These are phyloP conservation scores for Rusavskia elegans DNA, from an alignment of 495 filamentous ascomycete genomes.

Conservation along the genomic window DNA sequence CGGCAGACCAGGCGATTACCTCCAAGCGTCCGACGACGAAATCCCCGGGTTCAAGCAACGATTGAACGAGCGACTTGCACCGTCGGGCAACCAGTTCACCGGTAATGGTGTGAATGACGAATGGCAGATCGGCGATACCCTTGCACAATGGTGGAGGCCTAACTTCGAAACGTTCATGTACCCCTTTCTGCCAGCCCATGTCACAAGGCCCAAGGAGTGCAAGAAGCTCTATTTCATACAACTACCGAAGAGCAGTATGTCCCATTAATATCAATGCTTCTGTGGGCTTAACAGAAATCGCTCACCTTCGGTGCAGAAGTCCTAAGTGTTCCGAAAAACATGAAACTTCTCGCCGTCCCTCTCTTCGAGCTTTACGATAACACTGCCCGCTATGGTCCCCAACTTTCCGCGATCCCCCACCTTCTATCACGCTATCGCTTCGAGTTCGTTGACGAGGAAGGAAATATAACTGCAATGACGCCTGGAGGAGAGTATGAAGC, in stretches of 20 bases:
- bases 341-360: constrained; percentile 94
- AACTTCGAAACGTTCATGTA: constrained; percentile 99
- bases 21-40: constrained; percentile 80
- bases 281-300: background rate
- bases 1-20: constrained; percentile 75
- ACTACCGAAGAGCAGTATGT: constrained; percentile 76
- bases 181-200: constrained; percentile 87
- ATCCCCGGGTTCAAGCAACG: constrained; percentile 83
- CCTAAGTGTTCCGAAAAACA: constrained; percentile 96
- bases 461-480: constrained; percentile 72
- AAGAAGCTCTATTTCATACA: constrained; percentile 98
- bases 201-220: constrained; percentile 94
- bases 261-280: background rate
- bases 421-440: constrained; percentile 89
- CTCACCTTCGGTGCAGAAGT: constrained; percentile 45
- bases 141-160: constrained; percentile 96
- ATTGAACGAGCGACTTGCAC: constrained; percentile 82
- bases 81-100: constrained; percentile 72
- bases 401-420: constrained; percentile 91
- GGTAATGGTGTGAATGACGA: constrained; percentile 76
- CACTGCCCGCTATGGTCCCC: constrained; percentile 82
- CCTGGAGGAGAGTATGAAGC: constrained; percentile 43
- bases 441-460: constrained; percentile 93
- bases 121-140: constrained; percentile 85
- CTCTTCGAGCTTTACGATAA: constrained; percentile 98